phyloP scores from a whole-genome alignment of 306 rosid genomes.

The Quillaja saponaria region DNA sequence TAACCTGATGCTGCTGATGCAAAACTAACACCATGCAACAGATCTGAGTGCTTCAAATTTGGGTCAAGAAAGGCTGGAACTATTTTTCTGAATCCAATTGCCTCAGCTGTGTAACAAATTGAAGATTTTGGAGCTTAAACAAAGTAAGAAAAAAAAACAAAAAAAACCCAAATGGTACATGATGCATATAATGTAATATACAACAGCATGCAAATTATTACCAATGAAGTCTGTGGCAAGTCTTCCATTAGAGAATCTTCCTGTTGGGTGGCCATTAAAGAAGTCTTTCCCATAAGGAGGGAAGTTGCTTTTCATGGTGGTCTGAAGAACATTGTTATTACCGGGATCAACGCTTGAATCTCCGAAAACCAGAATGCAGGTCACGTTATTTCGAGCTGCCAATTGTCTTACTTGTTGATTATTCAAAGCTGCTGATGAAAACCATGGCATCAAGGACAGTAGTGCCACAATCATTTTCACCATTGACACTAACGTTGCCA shows the following conservation, averaged over 20 bases:
- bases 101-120: slow-evolving; percentile 53
- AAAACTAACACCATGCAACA: slow-evolving; percentile 72
- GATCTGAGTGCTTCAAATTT: slow-evolving; percentile 45
- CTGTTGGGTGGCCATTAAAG: slow-evolving; percentile 61
- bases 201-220: too few relatives aligned
- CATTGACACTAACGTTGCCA: too few relatives aligned
- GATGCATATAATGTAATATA: too few relatives aligned
- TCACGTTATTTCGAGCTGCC: slow-evolving; percentile 39
- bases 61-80: slow-evolving; percentile 75
- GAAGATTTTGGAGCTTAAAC: neutral
- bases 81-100: slow-evolving; percentile 48
- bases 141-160: neutral
- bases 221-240: slow-evolving; percentile 79
- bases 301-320: slow-evolving; percentile 61
- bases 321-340: slow-evolving; percentile 64
- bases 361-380: slow-evolving; percentile 64
- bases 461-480: neutral
- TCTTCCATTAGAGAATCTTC: slow-evolving; percentile 66
- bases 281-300: slow-evolving; percentile 72
- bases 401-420: slow-evolving; percentile 21
- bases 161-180: neutral
- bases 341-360: slow-evolving; percentile 88
- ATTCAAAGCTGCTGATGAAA: slow-evolving; percentile 29
- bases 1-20: slow-evolving; percentile 84
- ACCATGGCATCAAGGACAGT: slow-evolving; percentile 27